Evolutionary conservation across 2,329 filamentous ascomycete species (phyloP), one percentile per base, ranked within the genome.

Genomic region (Epicoccum nigrum): DNA sequence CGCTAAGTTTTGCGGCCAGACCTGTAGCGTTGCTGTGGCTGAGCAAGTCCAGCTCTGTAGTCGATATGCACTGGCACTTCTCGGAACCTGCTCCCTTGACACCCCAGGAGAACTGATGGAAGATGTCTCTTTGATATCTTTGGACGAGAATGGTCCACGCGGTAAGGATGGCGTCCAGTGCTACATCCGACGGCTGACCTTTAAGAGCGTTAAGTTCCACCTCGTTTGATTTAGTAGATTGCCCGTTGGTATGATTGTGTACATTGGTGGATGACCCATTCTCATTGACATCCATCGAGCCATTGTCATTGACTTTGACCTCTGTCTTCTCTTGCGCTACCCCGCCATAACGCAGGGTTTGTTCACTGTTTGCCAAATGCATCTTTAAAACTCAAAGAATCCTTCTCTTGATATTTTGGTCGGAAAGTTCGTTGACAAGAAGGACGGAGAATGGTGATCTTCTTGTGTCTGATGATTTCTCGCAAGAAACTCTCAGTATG

Each of bases 41-140:
- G 2, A 27, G 19, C 11, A 69, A 45, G 13, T 65, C 52, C 20
- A 70, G 30, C 1, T 65, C 56, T 4, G 30, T 8, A 5, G 58
- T 55, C 5, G 58, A 27, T 20, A 72, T 48, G 19, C 40, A 52
- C 47, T 68, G 63, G 16, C 56, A 41, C 2, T 31, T 20, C 4
- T 54, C 47, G 2, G 51, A 27, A 12, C 40, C 58, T 8, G 51
- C 42, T 9, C 37, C 55, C 35, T 65, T 59, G 2, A 56, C 7
- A 2, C 63, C 62, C 68, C 68, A 72, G 2, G 64, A 61, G 23
- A 69, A 68, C 3, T 64, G 56, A 16, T 68, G 60, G 28, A 69
- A 69, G 9, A 62, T 48, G 41, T 72, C 68, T 21, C 65, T 59
- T 49, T 69, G 68, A 38, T 71, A 71, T 23, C 68, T 57, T 17